These are phyloP conservation scores for Rhododendron ovatum DNA, from an alignment of 148 eudicot species.

Conservation along the genomic window DNA sequence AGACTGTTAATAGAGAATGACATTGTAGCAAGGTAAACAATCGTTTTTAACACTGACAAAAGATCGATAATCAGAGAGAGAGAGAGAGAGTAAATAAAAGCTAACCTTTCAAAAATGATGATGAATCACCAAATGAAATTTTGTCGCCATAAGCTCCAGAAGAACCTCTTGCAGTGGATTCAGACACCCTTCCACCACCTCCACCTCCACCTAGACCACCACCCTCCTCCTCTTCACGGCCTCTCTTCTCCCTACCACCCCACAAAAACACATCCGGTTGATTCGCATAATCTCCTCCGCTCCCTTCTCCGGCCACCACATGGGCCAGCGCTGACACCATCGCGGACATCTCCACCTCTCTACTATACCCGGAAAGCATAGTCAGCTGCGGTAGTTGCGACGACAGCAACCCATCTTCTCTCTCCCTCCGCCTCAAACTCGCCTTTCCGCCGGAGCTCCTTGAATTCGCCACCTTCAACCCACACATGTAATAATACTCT, in stretches of 20 bases:
- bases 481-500: slow-evolving; percentile 3
- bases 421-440: slow-evolving; percentile 5
- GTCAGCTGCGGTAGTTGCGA: slow-evolving; percentile 16
- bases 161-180: slow-evolving; percentile 5
- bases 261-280: background rate
- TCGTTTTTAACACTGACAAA: no score
- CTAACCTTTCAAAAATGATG: background rate
- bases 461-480: slow-evolving; percentile 40
- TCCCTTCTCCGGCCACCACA: slow-evolving; percentile 44
- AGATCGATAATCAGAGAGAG: no score
- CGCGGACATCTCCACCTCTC: slow-evolving; percentile 54
- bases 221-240: slow-evolving; percentile 23
- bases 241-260: slow-evolving; percentile 24
- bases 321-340: slow-evolving; percentile 76
- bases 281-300: background rate
- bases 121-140: slow-evolving; percentile 1
- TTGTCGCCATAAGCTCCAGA: background rate
- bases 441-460: slow-evolving; percentile 6
- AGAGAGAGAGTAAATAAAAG: background rate
- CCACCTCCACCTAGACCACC: background rate
- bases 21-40: no score
- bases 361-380: slow-evolving; percentile 36
- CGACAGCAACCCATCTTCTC: background rate
- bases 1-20: no score
- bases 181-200: background rate